Percentiles rank a stretch among this genome's conserved stretches.
These are phyloP conservation scores for Albatrellus sp. DNA, from an alignment of 1,284 basidiomycete species.

Conservation along the genomic window DNA sequence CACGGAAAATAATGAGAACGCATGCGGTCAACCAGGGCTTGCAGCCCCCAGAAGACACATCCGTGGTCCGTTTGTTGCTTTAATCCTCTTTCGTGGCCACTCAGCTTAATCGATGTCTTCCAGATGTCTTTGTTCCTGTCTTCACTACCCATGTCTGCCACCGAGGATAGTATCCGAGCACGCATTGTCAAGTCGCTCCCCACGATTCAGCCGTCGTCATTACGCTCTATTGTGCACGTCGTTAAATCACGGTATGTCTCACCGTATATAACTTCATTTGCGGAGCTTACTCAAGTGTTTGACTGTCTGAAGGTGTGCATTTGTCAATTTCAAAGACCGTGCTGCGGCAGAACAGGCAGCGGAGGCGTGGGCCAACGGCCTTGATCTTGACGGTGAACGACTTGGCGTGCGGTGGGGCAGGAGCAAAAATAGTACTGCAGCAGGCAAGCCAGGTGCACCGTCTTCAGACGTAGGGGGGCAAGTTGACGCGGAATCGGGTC, in stretches of 20 bases:
- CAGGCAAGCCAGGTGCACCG: too few relatives aligned
- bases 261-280: slow-evolving; percentile 4
- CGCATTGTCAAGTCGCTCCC: slow-evolving; percentile 64
- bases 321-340: slow-evolving; percentile 86
- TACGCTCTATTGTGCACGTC: slow-evolving; percentile 83
- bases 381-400: slow-evolving; percentile 72
- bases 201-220: slow-evolving; percentile 47
- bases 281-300: slow-evolving; percentile 6
- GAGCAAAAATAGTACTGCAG: slow-evolving; percentile 26
- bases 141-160: slow-evolving; percentile 62
- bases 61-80: slow-evolving; percentile 50
- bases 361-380: slow-evolving; percentile 74
- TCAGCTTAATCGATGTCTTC: slow-evolving; percentile 4
- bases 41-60: slow-evolving; percentile 78
- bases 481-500: too few relatives aligned
- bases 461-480: too few relatives aligned
- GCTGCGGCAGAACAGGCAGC: slow-evolving; percentile 77
- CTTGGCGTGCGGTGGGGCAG: slow-evolving; percentile 83
- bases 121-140: slow-evolving; percentile 91
- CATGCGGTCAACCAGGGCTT: slow-evolving; percentile 74
- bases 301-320: slow-evolving; percentile 64
- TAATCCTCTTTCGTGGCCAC: not conserved
- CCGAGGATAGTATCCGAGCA: slow-evolving; percentile 72
- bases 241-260: slow-evolving; percentile 54
- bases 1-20: slow-evolving; percentile 69